Evolutionary conservation across 225 moss, liverwort and hornwort genomes (phyloP), one percentile per base, ranked within the genome.

Genomic region (Antitrichia curtipendula): DNA sequence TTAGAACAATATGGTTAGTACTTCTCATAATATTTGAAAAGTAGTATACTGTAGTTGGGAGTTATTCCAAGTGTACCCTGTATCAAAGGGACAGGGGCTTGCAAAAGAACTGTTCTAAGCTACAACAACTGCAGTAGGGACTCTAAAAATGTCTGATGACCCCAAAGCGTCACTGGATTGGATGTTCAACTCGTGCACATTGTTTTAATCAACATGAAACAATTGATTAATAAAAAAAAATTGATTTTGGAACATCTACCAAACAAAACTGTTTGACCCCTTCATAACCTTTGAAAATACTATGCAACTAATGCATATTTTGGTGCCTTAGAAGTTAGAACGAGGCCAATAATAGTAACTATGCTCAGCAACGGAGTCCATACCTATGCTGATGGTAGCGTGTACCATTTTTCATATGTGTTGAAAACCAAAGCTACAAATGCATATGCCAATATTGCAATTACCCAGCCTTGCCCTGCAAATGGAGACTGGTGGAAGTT

Each of bases 401-500:
- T 90, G 78, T 25, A 40, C 89, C 89, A 94, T 63, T 93, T 92
- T 54, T 90, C 88, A 76, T 88, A 93, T 11, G 90, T 21, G 82
- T 91, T 94, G 85, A 94, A 93, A 76, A 93, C 15, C 80, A 93
- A 34, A 75, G 94, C 84, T 79, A 93, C 63, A n/a, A 59, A 58
- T 47, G 94, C 94, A 92, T 92, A 94, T 66, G 40, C 64, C 76
- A 94, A 77, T 21, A 88, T 49, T 19, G 90, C 88, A 71, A 87
- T 49, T n/a, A 94, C 88, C 94, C 94, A 94, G 18, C 90, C 84
- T 82, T 91, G 91, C 15, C 90, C 90, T 45, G 86, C 65, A 80
- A 94, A 93, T 59, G 94, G 94, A 77, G 94, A 93, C 82, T 70
- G 82, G 65, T 92, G 94, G 80, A 86, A 43, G 65, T 92, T 94